A percentile compares a stretch with the other conserved stretches of the same genome.
Evolutionary conservation across 1,139 yeast species (phyloP).

Genomic region (Debaryomycetaceae sp.): DNA sequence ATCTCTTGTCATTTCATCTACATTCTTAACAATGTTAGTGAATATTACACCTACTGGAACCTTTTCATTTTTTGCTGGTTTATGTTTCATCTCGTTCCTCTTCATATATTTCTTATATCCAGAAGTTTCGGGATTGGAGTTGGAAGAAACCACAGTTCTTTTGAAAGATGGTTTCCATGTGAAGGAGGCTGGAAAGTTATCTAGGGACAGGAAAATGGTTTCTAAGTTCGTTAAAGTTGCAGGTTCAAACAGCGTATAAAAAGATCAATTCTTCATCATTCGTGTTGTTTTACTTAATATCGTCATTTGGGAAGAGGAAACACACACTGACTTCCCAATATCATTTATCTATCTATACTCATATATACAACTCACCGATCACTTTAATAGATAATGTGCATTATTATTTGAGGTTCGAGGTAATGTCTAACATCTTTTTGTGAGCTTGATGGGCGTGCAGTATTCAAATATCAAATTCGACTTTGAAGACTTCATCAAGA

Average conservation of each 20-base stretch:
- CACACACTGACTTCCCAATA: background rate
- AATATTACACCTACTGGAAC: constrained; percentile 95
- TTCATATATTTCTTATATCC: constrained; percentile 85
- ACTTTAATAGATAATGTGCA: too few relatives aligned
- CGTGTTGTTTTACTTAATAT: background rate
- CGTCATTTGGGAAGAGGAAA: background rate
- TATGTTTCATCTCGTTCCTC: constrained; percentile 66
- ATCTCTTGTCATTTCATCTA: constrained; percentile 82
- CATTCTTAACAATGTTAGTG: constrained; percentile 90
- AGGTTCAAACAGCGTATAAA: constrained; percentile 2
- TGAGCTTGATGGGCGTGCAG: background rate
- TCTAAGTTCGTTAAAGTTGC: constrained; percentile 14
- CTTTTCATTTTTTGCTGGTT: constrained; percentile 82
- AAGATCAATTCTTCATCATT: background rate
- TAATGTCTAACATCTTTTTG: too few relatives aligned
- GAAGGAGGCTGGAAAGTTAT: constrained; percentile 61
- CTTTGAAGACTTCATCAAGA: background rate
- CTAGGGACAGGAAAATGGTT: constrained; percentile 43
- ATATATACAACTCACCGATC: too few relatives aligned
- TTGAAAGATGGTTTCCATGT: constrained; percentile 83
- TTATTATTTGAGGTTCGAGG: too few relatives aligned
- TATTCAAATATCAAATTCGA: background rate
- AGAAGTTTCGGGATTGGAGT: constrained; percentile 82
- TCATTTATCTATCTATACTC: too few relatives aligned
- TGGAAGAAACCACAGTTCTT: constrained; percentile 85